phyloP scores from a whole-genome alignment of 2,329 filamentous ascomycete species.

The Gremmenia infestans region DNA sequence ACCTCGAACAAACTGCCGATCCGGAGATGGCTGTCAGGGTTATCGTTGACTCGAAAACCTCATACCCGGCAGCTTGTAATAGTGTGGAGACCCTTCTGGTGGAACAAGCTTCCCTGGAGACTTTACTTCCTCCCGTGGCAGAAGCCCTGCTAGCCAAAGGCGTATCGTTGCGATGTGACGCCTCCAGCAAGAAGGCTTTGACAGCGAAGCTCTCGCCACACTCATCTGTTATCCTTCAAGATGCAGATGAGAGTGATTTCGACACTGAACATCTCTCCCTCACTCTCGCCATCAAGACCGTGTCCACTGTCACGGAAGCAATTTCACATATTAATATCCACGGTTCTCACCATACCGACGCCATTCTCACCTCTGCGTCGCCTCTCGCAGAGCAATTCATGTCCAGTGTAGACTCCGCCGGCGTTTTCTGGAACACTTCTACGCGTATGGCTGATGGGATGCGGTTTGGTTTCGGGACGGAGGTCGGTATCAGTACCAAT shows the following conservation, averaged over 20 bases:
- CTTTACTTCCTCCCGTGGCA: slow-evolving; percentile 67
- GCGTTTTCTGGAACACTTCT: slow-evolving; percentile 95
- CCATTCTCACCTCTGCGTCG: slow-evolving; percentile 69
- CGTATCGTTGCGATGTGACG: slow-evolving; percentile 79
- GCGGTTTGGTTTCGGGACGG: slow-evolving; percentile 95
- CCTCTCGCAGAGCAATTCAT: slow-evolving; percentile 76
- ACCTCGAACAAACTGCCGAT: slow-evolving; percentile 76
- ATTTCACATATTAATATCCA: slow-evolving; percentile 87
- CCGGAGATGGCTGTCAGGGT: slow-evolving; percentile 66
- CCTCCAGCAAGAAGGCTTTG: slow-evolving; percentile 60
- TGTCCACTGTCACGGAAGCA: slow-evolving; percentile 64
- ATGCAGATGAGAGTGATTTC: slow-evolving; percentile 68
- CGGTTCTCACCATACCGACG: slow-evolving; percentile 91
- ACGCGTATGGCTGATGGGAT: slow-evolving; percentile 94
- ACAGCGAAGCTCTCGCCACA: slow-evolving; percentile 39
- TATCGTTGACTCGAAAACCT: slow-evolving; percentile 86
- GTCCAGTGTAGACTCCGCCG: slow-evolving; percentile 78
- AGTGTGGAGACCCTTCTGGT: slow-evolving; percentile 88
- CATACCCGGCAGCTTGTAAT: slow-evolving; percentile 95
- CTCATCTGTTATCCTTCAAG: slow-evolving; percentile 49
- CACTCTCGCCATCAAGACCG: slow-evolving; percentile 76
- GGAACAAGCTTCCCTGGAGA: slow-evolving; percentile 63
- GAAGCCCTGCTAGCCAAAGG: slow-evolving; percentile 68
- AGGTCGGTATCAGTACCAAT: slow-evolving; percentile 97
- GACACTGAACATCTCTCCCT: slow-evolving; percentile 86